phyloP scores from a whole-genome alignment of 2,329 filamentous ascomycete genomes.

The Leptodontidium sp. region DNA sequence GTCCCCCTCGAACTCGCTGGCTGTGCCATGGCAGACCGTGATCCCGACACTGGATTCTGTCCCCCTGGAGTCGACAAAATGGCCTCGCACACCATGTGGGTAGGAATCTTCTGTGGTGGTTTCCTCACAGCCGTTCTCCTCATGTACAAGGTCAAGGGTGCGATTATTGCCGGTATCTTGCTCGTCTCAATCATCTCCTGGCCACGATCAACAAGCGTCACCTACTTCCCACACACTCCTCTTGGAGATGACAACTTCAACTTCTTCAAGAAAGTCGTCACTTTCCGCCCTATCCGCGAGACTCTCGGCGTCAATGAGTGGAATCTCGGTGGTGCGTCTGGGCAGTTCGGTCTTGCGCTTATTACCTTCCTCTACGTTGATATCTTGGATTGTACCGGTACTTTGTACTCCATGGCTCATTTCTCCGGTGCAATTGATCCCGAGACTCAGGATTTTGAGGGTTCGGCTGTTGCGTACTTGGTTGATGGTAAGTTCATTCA shows the following conservation, averaged over 20 bases:
- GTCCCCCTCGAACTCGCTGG: conserved; percentile 81
- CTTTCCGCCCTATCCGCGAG: conserved; percentile 79
- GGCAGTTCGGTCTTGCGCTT: conserved; percentile 83
- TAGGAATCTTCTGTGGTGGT: conserved; percentile 87
- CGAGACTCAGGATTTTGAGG: conserved; percentile 86
- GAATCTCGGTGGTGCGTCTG: conserved; percentile 68
- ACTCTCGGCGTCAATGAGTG: conserved; percentile 78
- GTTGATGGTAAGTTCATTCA: conserved; percentile 61
- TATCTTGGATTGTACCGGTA: conserved; percentile 86
- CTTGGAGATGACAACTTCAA: conserved; percentile 77
- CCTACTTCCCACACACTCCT: conserved; percentile 79
- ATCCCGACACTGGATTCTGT: conserved; percentile 62
- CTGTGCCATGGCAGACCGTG: conserved; percentile 34
- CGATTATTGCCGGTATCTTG: conserved; percentile 83
- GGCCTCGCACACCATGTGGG: conserved; percentile 84
- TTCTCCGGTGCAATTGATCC: conserved; percentile 84
- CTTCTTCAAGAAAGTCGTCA: conserved; percentile 89
- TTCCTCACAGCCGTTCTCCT: conserved; percentile 81
- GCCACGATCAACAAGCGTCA: conserved; percentile 79
- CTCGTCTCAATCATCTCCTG: conserved; percentile 89
- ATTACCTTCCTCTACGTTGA: conserved; percentile 93
- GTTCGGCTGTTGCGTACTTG: conserved; percentile 82
- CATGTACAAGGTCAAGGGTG: conserved; percentile 87
- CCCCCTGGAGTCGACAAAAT: conserved; percentile 69
- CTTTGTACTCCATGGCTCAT: conserved; percentile 87